A percentile compares a stretch with the other conserved stretches of the same genome.
phyloP scores from a whole-genome alignment of 257 asterid species.

The Leonotis leonurus region DNA sequence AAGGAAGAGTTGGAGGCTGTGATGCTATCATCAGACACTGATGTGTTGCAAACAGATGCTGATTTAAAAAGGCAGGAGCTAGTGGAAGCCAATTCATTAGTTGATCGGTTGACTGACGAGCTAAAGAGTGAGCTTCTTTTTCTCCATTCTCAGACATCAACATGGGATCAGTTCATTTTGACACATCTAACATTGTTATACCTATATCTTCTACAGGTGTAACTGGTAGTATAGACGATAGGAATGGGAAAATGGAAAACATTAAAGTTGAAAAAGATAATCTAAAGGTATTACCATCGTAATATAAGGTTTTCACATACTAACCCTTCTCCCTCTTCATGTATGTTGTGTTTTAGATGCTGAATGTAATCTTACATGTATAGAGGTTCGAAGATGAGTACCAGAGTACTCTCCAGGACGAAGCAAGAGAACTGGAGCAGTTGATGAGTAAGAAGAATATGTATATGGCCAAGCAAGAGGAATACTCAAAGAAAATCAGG shows the following conservation, averaged over 20 bases:
- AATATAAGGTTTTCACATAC: neutral
- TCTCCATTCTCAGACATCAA: constrained; percentile 11
- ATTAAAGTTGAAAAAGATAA: constrained; percentile 66
- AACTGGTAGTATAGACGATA: constrained; percentile 46
- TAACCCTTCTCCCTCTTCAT: neutral
- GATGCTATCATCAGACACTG: constrained; percentile 62
- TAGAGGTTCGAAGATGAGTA: constrained; percentile 70
- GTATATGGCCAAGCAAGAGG: constrained; percentile 84
- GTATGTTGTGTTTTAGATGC: constrained; percentile 6
- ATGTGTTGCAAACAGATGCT: constrained; percentile 63
- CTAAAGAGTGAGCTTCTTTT: constrained; percentile 51
- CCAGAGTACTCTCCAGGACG: constrained; percentile 80
- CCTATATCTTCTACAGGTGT: constrained; percentile 41
- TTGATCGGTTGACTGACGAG: constrained; percentile 56
- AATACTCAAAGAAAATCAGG: constrained; percentile 85
- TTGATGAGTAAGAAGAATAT: constrained; percentile 65
- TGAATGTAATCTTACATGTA: constrained; percentile 24
- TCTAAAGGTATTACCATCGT: constrained; percentile 46
- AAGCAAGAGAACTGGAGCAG: constrained; percentile 87
- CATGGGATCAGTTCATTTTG: neutral
- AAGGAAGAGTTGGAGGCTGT: constrained; percentile 89
- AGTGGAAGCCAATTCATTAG: constrained; percentile 47
- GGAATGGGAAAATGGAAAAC: constrained; percentile 52
- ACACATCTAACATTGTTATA: neutral
- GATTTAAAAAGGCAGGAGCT: constrained; percentile 79